Percentiles rank a stretch among this genome's conserved stretches.
These are phyloP conservation scores for Blastobotrys raffinosifermentans DNA, from an alignment of 1,139 yeast species.

Conservation along the genomic window DNA sequence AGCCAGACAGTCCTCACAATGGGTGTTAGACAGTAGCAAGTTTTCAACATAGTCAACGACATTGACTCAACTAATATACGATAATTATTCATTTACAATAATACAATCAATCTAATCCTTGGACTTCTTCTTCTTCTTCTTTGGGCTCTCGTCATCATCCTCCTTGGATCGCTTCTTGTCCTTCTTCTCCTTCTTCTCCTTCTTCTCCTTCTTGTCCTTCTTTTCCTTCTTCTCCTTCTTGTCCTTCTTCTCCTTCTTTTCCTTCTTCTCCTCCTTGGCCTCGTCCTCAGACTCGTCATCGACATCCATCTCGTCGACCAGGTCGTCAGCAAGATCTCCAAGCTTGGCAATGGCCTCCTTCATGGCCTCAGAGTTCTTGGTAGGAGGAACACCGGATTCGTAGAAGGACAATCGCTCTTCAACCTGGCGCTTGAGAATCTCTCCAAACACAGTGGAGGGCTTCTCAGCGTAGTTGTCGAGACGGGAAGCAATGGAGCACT, in stretches of 20 bases:
- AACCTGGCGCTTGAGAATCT: constrained; percentile 88
- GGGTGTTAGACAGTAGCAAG: too few species aligned
- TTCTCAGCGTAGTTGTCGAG: constrained; percentile 77
- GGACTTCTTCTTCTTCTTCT: constrained; percentile 35
- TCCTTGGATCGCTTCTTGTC: constrained; percentile 26
- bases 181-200: constrained; percentile 33
- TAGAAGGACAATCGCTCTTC: constrained; percentile 95
- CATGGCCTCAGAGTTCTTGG: constrained; percentile 93
- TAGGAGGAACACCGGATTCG: constrained; percentile 94
- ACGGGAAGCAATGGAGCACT: constrained; percentile 97
- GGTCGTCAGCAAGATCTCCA: constrained; percentile 47
- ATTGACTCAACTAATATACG: too few species aligned
- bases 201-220: constrained; percentile 39
- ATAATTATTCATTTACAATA: constrained; percentile 2
- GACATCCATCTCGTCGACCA: constrained; percentile 40
- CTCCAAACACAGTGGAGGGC: constrained; percentile 71
- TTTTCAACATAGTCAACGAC: too few species aligned
- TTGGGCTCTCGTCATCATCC: constrained; percentile 26
- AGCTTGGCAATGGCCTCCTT: constrained; percentile 75
- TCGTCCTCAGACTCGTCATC: constrained; percentile 37
- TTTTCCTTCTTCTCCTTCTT: constrained; percentile 32
- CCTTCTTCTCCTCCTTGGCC: constrained; percentile 28
- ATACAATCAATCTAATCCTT: constrained; percentile 22
- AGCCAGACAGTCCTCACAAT: too few species aligned
- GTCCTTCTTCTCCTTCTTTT: constrained; percentile 31